Conservation (phyloP, 176 grass and related monocot species). For the Carex littledalei region DNA sequence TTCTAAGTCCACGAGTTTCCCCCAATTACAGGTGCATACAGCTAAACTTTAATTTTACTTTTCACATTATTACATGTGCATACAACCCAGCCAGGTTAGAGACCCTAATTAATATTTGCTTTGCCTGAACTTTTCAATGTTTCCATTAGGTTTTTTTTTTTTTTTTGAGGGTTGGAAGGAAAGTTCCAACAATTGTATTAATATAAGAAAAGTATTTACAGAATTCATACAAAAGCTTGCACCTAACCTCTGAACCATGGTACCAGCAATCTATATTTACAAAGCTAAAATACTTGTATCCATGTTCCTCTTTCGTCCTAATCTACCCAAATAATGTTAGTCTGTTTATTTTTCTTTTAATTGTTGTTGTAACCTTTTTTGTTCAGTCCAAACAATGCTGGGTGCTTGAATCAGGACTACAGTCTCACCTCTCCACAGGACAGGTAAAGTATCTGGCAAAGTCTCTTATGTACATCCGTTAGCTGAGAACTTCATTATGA, state of each 20-base stretch:
- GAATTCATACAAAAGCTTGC: no score
- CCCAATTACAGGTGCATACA: conserved; percentile 18
- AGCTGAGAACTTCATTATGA: background rate
- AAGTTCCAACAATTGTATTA: no score
- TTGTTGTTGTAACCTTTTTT: background rate
- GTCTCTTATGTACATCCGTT: background rate
- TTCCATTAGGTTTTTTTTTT: background rate
- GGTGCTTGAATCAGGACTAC: conserved; percentile 61
- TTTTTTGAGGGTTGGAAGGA: no score
- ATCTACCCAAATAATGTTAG: no score
- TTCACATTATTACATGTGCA: background rate
- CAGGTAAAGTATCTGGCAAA: conserved; percentile 54
- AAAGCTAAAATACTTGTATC: no score
- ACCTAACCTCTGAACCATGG: no score
- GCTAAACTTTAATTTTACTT: background rate
- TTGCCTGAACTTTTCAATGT: background rate
- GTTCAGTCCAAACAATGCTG: conserved; percentile 57
- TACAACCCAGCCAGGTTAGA: conserved; percentile 78
- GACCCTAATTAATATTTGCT: background rate
- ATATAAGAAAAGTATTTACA: no score
- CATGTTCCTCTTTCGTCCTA: no score
- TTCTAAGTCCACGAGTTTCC: conserved; percentile 3
- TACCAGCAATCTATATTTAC: no score
- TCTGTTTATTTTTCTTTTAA: background rate
- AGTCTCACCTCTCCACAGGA: conserved; percentile 82